These are phyloP conservation scores for Nitzschia sp. DNA, from an alignment of 108 stramenopile species.

Conservation along the genomic window DNA sequence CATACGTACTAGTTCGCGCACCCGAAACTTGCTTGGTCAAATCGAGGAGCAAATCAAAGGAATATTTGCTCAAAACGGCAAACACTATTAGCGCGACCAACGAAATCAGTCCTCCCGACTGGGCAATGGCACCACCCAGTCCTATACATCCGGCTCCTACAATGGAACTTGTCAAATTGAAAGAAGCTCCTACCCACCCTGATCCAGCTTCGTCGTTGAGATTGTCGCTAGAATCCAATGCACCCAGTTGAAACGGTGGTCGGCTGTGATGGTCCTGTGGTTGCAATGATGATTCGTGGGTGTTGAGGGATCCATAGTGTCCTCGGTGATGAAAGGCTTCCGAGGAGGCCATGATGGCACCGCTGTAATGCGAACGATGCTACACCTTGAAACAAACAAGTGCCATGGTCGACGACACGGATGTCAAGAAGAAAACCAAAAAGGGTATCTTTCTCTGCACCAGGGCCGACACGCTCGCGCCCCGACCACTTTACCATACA, in stretches of 20 bases:
- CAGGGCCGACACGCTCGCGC: too few relatives aligned
- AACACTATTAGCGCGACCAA: slow-evolving; percentile 44
- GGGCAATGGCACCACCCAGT: slow-evolving; percentile 59
- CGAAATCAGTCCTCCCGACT: slow-evolving; percentile 51
- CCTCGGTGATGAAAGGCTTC: slow-evolving; percentile 1
- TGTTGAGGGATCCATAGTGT: background rate
- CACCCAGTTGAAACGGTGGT: background rate
- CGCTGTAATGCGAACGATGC: too few relatives aligned
- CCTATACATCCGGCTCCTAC: slow-evolving; percentile 74
- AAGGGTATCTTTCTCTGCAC: too few relatives aligned
- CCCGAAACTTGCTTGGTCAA: slow-evolving; percentile 7
- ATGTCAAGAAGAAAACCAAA: too few relatives aligned
- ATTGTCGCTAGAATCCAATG: slow-evolving; percentile 8
- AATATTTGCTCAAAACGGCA: slow-evolving; percentile 50
- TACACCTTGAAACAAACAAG: too few relatives aligned
- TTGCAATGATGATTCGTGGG: background rate
- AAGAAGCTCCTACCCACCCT: slow-evolving; percentile 12
- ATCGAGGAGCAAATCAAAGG: slow-evolving; percentile 59
- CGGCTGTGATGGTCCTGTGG: background rate
- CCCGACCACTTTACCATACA: too few relatives aligned
- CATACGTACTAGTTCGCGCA: slow-evolving; percentile 26
- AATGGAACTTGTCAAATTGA: slow-evolving; percentile 68
- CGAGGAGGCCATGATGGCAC: background rate
- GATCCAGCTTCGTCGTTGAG: background rate
- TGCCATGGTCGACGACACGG: too few relatives aligned